These are phyloP conservation scores for Saussurea involucrata DNA, from an alignment of 129 eudicot genomes.

Conservation along the genomic window DNA sequence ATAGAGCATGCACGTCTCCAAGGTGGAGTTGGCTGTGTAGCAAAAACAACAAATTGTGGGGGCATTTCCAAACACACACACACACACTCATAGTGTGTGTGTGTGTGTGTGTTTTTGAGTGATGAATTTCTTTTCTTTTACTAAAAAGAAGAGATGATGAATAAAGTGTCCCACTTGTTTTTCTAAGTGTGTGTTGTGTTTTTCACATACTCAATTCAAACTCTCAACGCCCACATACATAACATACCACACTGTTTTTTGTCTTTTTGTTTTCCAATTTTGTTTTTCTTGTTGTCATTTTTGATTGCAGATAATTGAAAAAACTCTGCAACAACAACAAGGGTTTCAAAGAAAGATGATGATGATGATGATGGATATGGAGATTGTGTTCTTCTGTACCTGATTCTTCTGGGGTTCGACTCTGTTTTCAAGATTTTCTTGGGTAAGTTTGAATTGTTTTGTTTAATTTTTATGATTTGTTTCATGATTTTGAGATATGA, in stretches of 20 bases:
- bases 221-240: constrained; percentile 4
- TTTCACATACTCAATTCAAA: constrained; percentile 30
- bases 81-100: constrained; percentile 20
- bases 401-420: neutral
- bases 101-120: neutral
- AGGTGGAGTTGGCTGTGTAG: constrained; percentile 42
- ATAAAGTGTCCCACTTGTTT: constrained; percentile 30
- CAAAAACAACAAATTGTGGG: constrained; percentile 43
- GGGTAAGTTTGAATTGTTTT: constrained; percentile 18
- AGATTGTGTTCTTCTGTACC: constrained; percentile 21
- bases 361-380: constrained; percentile 2
- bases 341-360: neutral
- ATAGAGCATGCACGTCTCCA: constrained; percentile 29
- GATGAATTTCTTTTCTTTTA: constrained; percentile 19
- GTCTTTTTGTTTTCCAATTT: constrained; percentile 28
- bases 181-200: constrained; percentile 30
- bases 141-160: constrained; percentile 31
- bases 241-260: constrained; percentile 8
- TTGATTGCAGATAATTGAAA: constrained; percentile 14
- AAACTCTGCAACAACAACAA: neutral
- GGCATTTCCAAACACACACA: constrained; percentile 33
- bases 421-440: constrained; percentile 27
- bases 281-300: constrained; percentile 14
- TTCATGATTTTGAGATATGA: constrained; percentile 12
- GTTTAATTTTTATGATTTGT: neutral